phyloP scores from a whole-genome alignment of 2,329 filamentous ascomycete genomes.

The Pleoardoris graminearum region DNA sequence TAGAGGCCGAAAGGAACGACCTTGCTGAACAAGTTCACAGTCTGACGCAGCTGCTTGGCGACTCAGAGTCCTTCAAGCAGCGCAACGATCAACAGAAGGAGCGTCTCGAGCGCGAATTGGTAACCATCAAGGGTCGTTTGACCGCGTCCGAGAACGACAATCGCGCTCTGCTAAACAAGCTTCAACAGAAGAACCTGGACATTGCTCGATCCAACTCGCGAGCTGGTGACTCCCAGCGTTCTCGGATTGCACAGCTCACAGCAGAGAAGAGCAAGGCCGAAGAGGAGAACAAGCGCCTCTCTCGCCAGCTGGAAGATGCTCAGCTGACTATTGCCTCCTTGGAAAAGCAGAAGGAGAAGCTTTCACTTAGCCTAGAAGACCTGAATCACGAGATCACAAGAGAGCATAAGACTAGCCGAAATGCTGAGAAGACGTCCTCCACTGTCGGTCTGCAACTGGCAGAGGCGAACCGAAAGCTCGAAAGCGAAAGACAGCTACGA shows the following conservation, averaged over 20 bases:
- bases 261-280: conserved; percentile 82
- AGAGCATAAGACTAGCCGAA: conserved; percentile 86
- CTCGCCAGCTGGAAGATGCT: conserved; percentile 82
- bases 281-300: conserved; percentile 77
- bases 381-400: conserved; percentile 88
- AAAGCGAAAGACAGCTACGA: conserved; percentile 85
- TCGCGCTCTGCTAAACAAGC: conserved; percentile 88
- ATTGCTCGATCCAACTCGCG: conserved; percentile 88
- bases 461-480: conserved; percentile 84
- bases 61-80: conserved; percentile 85
- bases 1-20: conserved; percentile 76
- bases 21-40: conserved; percentile 81
- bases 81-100: conserved; percentile 95
- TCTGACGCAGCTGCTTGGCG: conserved; percentile 82
- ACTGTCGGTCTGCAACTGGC: conserved; percentile 80
- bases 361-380: conserved; percentile 85
- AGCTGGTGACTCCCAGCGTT: conserved; percentile 79
- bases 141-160: conserved; percentile 96
- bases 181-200: conserved; percentile 96
- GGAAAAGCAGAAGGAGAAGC: conserved; percentile 93
- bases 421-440: conserved; percentile 85
- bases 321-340: conserved; percentile 81
- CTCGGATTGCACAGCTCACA: conserved; percentile 74
- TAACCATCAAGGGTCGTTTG: conserved; percentile 86
- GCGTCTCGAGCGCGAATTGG: conserved; percentile 84